phyloP scores from a whole-genome alignment of 352 stramenopile genomes.

The Globisporangium uncinulatum region DNA sequence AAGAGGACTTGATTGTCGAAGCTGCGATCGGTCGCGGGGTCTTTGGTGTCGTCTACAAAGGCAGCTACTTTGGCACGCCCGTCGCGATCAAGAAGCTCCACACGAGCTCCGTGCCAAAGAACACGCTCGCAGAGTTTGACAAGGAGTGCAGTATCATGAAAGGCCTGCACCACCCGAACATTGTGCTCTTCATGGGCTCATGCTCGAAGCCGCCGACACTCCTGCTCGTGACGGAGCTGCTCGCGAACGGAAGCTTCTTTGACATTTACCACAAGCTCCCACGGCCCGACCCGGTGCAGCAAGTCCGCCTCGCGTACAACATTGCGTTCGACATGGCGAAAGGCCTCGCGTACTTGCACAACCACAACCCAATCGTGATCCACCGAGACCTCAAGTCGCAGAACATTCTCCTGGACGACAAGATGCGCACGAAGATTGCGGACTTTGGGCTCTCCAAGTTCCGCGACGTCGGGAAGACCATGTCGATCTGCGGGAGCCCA shows the following conservation, averaged over 20 bases:
- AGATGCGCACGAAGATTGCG: slow-evolving; percentile 82
- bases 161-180: slow-evolving; percentile 94
- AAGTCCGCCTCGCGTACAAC: slow-evolving; percentile 66
- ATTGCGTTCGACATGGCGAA: slow-evolving; percentile 88
- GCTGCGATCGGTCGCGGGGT: slow-evolving; percentile 66
- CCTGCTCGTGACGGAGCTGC: slow-evolving; percentile 93
- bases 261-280: slow-evolving; percentile 86
- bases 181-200: slow-evolving; percentile 97
- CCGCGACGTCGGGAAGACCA: slow-evolving; percentile 81
- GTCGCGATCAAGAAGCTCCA: slow-evolving; percentile 84
- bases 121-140: slow-evolving; percentile 76
- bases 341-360: slow-evolving; percentile 96
- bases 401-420: slow-evolving; percentile 77
- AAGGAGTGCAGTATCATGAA: slow-evolving; percentile 87
- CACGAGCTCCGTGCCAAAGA: slow-evolving; percentile 73
- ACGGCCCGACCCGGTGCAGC: slow-evolving; percentile 38
- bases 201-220: slow-evolving; percentile 96
- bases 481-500: slow-evolving; percentile 79
- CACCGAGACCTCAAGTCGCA: slow-evolving; percentile 89
- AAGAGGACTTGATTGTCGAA: slow-evolving; percentile 73
- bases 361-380: slow-evolving; percentile 96
- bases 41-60: slow-evolving; percentile 81
- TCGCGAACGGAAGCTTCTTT: slow-evolving; percentile 80
- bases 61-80: slow-evolving; percentile 77
- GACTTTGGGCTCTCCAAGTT: slow-evolving; percentile 84